These are phyloP conservation scores for Carex arenaria DNA, from an alignment of 202 grass and related monocot genomes.

Conservation along the genomic window DNA sequence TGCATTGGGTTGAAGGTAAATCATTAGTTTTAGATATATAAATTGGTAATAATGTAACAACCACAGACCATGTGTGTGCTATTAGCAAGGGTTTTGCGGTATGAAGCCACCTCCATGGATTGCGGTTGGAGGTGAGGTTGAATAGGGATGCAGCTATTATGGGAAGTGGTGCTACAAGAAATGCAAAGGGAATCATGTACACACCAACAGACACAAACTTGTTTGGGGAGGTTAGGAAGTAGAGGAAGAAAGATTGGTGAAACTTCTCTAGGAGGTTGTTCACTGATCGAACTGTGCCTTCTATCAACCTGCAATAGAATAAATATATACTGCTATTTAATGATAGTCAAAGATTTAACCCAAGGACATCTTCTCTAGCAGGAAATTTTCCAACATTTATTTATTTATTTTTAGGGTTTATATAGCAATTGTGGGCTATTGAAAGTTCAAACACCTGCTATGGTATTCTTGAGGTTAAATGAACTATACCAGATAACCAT, in stretches of 20 bases:
- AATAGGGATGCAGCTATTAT: conserved; percentile 84
- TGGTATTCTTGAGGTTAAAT: background rate
- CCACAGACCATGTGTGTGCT: conserved; percentile 69
- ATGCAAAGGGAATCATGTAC: conserved; percentile 93
- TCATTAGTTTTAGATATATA: conserved; percentile 56
- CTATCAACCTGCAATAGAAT: conserved; percentile 68
- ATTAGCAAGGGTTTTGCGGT: conserved; percentile 66
- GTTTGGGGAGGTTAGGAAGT: conserved; percentile 82
- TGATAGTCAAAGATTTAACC: background rate
- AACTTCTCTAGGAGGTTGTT: conserved; percentile 98
- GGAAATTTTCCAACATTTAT: background rate
- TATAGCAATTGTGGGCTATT: background rate
- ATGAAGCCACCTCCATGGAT: conserved; percentile 83
- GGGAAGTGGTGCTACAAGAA: conserved; percentile 71
- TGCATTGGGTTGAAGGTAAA: conserved; percentile 29
- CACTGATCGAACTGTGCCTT: conserved; percentile 80
- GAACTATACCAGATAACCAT: background rate
- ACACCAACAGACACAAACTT: conserved; percentile 97
- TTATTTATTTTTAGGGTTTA: background rate
- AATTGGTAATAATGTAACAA: conserved; percentile 60
- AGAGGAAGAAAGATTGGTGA: conserved; percentile 98
- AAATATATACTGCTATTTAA: background rate
- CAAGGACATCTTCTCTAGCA: background rate
- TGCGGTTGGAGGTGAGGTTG: conserved; percentile 27
- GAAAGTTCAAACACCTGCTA: background rate